phyloP scores from a whole-genome alignment of 306 rosid species.

The Medicago arabica region DNA sequence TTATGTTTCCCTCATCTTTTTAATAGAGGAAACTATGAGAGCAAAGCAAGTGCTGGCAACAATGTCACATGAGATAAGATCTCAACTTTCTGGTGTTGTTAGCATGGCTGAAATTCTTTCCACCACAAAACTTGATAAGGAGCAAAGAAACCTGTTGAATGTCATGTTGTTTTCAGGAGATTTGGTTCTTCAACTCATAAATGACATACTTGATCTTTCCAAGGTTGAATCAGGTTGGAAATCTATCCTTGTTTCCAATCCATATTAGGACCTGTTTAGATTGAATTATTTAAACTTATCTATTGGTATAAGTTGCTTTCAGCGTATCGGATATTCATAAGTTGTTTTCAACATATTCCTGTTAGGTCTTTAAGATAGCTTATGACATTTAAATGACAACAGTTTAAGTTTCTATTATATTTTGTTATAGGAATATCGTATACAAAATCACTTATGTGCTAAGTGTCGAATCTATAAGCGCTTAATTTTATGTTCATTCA shows the following conservation, averaged over 20 bases:
- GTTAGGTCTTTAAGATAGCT: neutral
- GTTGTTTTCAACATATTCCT: neutral
- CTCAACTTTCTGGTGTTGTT: constrained; percentile 91
- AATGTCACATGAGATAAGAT: constrained; percentile 97
- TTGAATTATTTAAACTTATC: neutral
- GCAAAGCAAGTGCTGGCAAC: constrained; percentile 98
- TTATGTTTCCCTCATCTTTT: constrained; percentile 13
- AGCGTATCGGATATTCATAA: too few relatives aligned
- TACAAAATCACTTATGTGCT: neutral
- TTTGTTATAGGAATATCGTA: neutral
- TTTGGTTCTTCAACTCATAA: constrained; percentile 93
- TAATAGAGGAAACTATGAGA: constrained; percentile 91
- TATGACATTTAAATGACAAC: neutral
- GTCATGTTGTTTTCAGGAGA: constrained; percentile 95
- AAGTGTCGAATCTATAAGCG: neutral
- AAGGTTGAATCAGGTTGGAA: constrained; percentile 92
- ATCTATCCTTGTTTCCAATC: constrained; percentile 16
- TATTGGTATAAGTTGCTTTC: too few relatives aligned
- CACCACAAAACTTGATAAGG: constrained; percentile 79
- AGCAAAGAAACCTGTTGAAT: constrained; percentile 79
- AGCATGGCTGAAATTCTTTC: constrained; percentile 95
- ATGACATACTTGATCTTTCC: constrained; percentile 95
- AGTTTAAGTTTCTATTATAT: neutral
- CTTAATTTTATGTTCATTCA: too few relatives aligned
- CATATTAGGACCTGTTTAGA: neutral